Evolutionary conservation across 2,329 filamentous ascomycete species (phyloP).

Genomic region (Neophaeococcomyces aloes): DNA sequence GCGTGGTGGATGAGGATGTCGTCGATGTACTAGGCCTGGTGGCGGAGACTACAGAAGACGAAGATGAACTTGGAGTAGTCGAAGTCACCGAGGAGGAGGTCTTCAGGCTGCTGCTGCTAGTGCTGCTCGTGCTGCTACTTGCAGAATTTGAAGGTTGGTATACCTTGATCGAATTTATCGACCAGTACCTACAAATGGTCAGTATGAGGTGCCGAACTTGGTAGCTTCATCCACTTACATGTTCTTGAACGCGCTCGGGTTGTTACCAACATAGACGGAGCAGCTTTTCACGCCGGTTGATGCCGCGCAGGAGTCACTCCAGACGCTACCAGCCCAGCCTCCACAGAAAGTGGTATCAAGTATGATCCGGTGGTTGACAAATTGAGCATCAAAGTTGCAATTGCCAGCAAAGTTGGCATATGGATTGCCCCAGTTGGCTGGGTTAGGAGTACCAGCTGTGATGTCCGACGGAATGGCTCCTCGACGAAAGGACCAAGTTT

Average conservation of each 20-base stretch:
- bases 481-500: conserved; percentile 76
- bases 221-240: no score
- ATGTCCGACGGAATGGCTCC: conserved; percentile 55
- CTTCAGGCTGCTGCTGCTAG: no score
- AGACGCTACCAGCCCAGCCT: conserved; percentile 69
- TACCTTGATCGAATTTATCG: no score
- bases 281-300: conserved; percentile 53
- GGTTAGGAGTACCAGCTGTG: conserved; percentile 29
- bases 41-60: no score
- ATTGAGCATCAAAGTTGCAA: conserved; percentile 62
- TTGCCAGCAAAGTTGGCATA: conserved; percentile 35
- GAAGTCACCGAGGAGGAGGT: no score
- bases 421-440: conserved; percentile 35
- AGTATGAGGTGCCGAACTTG: no score
- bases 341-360: conserved; percentile 82
- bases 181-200: no score
- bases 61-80: no score
- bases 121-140: no score
- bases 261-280: conserved; percentile 58
- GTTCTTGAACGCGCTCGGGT: conserved; percentile 61
- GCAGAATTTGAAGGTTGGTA: no score
- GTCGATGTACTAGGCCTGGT: no score
- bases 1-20: no score
- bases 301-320: conserved; percentile 49
- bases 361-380: conserved; percentile 63